Evolutionary conservation across 495 filamentous ascomycete species (phyloP).

Genomic region (Rusavskia elegans): DNA sequence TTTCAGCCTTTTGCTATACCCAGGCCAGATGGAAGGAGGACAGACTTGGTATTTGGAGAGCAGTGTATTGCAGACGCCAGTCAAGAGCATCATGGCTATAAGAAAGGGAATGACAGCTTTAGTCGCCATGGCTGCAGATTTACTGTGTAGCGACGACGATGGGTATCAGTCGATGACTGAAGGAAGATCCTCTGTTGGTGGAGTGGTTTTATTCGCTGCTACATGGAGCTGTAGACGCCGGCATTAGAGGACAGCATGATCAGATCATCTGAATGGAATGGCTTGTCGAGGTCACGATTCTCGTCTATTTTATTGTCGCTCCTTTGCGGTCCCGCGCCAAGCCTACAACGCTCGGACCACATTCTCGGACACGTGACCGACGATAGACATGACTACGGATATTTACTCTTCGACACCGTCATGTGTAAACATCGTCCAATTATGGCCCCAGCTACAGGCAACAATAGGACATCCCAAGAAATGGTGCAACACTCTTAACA

Average conservation of each 20-base stretch:
- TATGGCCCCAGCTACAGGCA: background rate
- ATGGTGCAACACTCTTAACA: background rate
- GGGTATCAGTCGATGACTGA: background rate
- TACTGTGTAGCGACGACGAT: background rate
- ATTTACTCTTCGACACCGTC: no score
- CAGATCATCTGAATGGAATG: background rate
- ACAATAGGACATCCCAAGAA: background rate
- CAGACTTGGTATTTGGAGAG: conserved; percentile 86
- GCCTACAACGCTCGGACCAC: background rate
- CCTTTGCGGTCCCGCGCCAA: background rate
- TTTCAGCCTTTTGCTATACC: conserved; percentile 1
- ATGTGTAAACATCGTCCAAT: no score
- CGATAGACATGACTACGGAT: no score
- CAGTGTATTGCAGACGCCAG: conserved; percentile 91
- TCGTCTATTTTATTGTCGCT: background rate
- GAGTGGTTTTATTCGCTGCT: background rate
- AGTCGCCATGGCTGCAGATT: conserved; percentile 28
- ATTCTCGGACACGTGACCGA: no score
- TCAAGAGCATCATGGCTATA: conserved; percentile 82
- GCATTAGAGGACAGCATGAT: background rate
- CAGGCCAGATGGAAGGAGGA: background rate
- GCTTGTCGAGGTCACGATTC: background rate
- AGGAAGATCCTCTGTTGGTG: background rate
- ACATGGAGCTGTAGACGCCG: background rate
- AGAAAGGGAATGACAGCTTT: conserved; percentile 61